These are phyloP conservation scores for Kalanchoe fedtschenkoi DNA, from an alignment of 164 flowering plant genomes.

Conservation along the genomic window DNA sequence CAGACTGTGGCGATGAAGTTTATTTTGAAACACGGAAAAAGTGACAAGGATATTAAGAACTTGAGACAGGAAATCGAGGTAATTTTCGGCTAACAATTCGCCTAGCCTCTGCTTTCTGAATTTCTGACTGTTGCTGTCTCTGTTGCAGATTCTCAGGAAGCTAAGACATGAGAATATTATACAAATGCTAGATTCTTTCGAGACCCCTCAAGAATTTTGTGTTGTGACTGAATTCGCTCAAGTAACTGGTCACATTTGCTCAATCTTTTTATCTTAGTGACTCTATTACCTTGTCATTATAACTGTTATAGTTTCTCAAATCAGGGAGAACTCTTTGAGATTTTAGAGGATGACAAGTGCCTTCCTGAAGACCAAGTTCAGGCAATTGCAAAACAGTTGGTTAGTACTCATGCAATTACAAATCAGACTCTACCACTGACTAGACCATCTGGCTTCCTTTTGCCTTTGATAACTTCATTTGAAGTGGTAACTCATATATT, in stretches of 20 bases:
- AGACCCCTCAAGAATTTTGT: slow-evolving; percentile 87
- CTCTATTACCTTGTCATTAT: neutral
- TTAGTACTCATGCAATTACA: slow-evolving; percentile 14
- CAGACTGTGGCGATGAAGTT: slow-evolving; percentile 99
- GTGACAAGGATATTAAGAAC: slow-evolving; percentile 82
- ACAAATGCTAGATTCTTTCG: slow-evolving; percentile 97
- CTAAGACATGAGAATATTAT: slow-evolving; percentile 92
- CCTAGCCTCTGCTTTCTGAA: neutral
- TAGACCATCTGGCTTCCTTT: neutral
- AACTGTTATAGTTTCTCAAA: neutral
- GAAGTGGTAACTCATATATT: neutral
- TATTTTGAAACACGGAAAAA: slow-evolving; percentile 89
- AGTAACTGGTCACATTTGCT: slow-evolving; percentile 24
- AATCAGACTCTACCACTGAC: neutral
- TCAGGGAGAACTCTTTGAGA: slow-evolving; percentile 96
- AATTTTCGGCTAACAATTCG: neutral
- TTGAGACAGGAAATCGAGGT: slow-evolving; percentile 98
- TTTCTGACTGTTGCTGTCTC: neutral
- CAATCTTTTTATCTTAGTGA: neutral
- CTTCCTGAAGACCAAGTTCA: slow-evolving; percentile 98
- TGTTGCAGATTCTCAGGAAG: slow-evolving; percentile 71
- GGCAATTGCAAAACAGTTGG: slow-evolving; percentile 96
- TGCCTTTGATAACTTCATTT: neutral
- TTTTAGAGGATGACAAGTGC: slow-evolving; percentile 90
- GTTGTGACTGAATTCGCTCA: slow-evolving; percentile 98